Percentiles rank a stretch among this genome's conserved stretches.
Evolutionary conservation across 495 filamentous ascomycete species (phyloP).

Genomic region (Hamigera avellanea): DNA sequence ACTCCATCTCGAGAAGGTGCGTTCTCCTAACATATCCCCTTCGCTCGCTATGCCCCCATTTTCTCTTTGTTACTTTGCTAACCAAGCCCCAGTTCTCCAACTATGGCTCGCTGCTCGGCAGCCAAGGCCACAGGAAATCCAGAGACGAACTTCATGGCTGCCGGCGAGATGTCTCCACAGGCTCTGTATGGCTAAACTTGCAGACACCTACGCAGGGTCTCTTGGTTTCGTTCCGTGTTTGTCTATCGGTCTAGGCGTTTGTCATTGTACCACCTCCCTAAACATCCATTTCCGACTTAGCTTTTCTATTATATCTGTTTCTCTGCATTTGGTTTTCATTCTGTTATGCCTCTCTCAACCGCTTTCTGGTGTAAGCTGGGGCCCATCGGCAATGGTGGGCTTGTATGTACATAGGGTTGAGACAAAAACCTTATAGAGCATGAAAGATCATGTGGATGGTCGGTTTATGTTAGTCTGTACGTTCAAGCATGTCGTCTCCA

Average conservation of each 20-base stretch:
- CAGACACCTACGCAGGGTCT: constrained; percentile 5
- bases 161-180: constrained; percentile 49
- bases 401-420: constrained; percentile 39
- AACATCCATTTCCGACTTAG: background rate
- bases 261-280: constrained; percentile 29
- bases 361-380: constrained; percentile 12
- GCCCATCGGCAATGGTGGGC: constrained; percentile 19
- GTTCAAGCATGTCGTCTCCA: too few relatives aligned
- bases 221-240: constrained; percentile 20
- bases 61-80: constrained; percentile 15
- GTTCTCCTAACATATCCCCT: constrained; percentile 3
- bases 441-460: background rate
- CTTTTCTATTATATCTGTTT: constrained; percentile 2
- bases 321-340: constrained; percentile 9
- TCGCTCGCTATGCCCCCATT: too few relatives aligned
- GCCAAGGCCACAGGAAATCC: constrained; percentile 61
- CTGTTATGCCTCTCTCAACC: constrained; percentile 13
- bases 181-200: constrained; percentile 29
- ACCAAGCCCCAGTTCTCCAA: constrained; percentile 58
- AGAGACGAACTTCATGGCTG: constrained; percentile 77
- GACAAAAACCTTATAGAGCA: constrained; percentile 7
- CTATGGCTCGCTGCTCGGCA: constrained; percentile 91
- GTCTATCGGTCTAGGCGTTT: constrained; percentile 34
- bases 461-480: too few relatives aligned
- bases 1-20: constrained; percentile 85